Base-by-base conservation (phyloP, 371 early-diverging fungal genomes). In the Amoeboaphelidium occidentale region DNA sequence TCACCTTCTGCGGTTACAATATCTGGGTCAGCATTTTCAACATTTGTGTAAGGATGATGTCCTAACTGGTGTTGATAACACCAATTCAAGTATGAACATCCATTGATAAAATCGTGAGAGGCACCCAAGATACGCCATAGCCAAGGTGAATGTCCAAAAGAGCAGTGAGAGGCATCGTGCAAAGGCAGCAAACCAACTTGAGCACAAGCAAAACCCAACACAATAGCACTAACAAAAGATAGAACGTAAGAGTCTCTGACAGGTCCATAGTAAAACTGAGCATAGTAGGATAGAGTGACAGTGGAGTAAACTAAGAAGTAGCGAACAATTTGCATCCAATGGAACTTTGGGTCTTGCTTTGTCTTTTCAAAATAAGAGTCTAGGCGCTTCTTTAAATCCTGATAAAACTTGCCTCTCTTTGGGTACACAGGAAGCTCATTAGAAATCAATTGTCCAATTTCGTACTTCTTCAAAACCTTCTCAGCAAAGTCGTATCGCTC, bases 31-130 rank as follows among this genome's bases (percentile, higher is more conserved):
- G 67, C 69, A 44, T 62, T 63, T 32, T 64, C 63, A 46, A 73
- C 66, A 51, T 73, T 73, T 48, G 72, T 72, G 50, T 70, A 73
- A 20, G 69, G 65, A 52, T 73, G 73, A 49, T 73, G 73, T 1
- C 73, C 72, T 17, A 72, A 53, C 60, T 64, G 62, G 55, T 73
- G 73, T 54, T 73, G 72, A 52, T 73, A 72, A 52, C 61, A 55
- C 51, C 51, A 50, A n/a, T 46, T 47, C 22, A 46, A 42, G 53
- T 65, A 64, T 2, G 71, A 71, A 1, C 64, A 53, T 2, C 73
- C 73, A 51, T 71, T 72, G 51, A 72, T 58, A 49, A 72, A 68
- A 52, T 73, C 73, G 48, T 73, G 73, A 13, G 67, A 68, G 23
- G 69, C 63, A 20, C 70, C 68, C 26, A 73, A 43, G 14, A 63